Base-by-base conservation (phyloP, 345 rosid genomes). In the Schrenkiella parvula region DNA sequence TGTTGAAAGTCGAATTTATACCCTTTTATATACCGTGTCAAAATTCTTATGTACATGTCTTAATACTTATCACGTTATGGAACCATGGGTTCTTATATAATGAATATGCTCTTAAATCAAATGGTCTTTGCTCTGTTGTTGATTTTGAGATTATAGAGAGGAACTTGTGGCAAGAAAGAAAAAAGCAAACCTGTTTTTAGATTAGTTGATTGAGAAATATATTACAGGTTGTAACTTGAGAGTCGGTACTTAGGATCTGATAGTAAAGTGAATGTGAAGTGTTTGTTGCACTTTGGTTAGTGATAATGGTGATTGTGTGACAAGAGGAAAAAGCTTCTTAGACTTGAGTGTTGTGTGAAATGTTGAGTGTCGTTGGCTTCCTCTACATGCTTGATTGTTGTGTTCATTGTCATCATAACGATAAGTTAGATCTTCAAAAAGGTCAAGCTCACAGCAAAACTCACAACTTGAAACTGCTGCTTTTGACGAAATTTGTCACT, bases 1-100 rank as follows among this genome's bases (percentile, higher is more conserved):
- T 68, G 74, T 61, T 51, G 65, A 34, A 68, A 62, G 70, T 62
- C 4, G 34, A 14, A 43, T 62, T 75, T 70, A 66, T 19, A 68
- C 66, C 64, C 68, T 57, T 66, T 66, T 53, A 73, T 81, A 68
- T 62, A 77, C 71, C 77, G 75, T 88, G 76, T 80, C 81, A 17
- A 64, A 76, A 70, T 28, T 64, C 56, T 64, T 77, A 70, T 87
- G 91, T 90, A 86, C 89, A 86, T 82, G 82, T 81, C 55, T 56
- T 64, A 48, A 47, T 64, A 70, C 72, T 61, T 70, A 46, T 62
- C 60, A 35, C 56, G 75, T 64, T 56, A 70, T 69, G 65, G 22
- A 56, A 68, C 58, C 23, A 44, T 62, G 54, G 64, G 66, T 29
- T 64, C 59, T 47, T 76, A 70, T 64, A 57, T 64, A 57, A 37